Conservation (phyloP, 2,329 filamentous ascomycete genomes). For the Mariannaea sp. region DNA sequence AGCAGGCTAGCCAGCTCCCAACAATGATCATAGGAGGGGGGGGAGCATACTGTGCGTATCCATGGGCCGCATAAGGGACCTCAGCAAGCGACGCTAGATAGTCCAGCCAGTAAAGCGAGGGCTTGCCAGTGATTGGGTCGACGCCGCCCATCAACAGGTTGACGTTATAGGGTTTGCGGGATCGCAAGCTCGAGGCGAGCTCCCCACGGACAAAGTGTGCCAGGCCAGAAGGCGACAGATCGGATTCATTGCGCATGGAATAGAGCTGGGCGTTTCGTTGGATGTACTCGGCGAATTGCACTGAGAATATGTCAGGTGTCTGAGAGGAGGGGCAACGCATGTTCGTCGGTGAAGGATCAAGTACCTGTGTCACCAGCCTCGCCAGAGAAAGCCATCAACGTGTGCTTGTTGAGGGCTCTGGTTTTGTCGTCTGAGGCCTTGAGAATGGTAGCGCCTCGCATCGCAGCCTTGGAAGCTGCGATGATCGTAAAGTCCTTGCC, state of each 20-base stretch:
- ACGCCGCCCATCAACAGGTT: constrained; percentile 94
- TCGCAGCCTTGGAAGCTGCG: constrained; percentile 95
- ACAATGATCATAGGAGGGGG: not conserved
- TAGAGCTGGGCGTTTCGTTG: constrained; percentile 98
- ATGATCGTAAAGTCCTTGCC: constrained; percentile 99
- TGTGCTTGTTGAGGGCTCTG: constrained; percentile 87
- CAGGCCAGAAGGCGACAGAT: constrained; percentile 86
- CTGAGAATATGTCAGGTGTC: constrained; percentile 53
- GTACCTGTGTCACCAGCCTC: constrained; percentile 94
- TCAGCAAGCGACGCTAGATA: constrained; percentile 89
- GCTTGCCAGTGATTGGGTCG: constrained; percentile 89
- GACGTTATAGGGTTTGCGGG: constrained; percentile 92
- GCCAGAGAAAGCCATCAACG: constrained; percentile 91
- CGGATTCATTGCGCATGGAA: constrained; percentile 95
- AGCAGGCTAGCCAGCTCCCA: not conserved
- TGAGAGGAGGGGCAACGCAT: constrained; percentile 12
- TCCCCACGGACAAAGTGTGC: constrained; percentile 94
- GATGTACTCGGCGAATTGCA: constrained; percentile 99
- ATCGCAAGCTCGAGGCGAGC: constrained; percentile 87
- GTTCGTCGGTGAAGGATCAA: constrained; percentile 2
- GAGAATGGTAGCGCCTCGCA: constrained; percentile 95
- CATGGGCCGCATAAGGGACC: constrained; percentile 94
- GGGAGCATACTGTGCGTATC: constrained; percentile 84
- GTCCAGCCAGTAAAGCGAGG: constrained; percentile 94
- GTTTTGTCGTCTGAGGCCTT: constrained; percentile 98